Evolutionary conservation across 805 yeast species (phyloP).

Genomic region (Cyberlindnera petersonii): DNA sequence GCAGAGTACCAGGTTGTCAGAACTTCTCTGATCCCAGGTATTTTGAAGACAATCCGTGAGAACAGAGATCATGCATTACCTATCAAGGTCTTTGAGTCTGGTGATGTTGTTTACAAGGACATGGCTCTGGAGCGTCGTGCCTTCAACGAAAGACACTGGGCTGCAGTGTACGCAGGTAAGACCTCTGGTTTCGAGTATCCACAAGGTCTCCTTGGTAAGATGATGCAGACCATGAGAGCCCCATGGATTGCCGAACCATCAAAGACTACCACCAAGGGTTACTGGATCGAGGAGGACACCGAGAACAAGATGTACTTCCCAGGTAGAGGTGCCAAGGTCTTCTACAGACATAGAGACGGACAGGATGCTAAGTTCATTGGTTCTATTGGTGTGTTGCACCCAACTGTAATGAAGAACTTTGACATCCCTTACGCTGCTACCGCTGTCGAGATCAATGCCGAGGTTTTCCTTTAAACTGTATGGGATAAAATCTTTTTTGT

Average conservation of each 20-base stretch:
- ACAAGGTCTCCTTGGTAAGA: slow-evolving; percentile 90
- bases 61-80: slow-evolving; percentile 95
- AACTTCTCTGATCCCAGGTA: slow-evolving; percentile 90
- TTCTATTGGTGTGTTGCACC: slow-evolving; percentile 90
- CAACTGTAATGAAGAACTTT: slow-evolving; percentile 80
- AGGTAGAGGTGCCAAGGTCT: slow-evolving; percentile 92
- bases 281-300: slow-evolving; percentile 75
- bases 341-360: slow-evolving; percentile 62
- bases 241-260: slow-evolving; percentile 61
- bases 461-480: slow-evolving; percentile 79
- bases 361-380: slow-evolving; percentile 64
- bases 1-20: slow-evolving; percentile 96
- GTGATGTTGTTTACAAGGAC: slow-evolving; percentile 90
- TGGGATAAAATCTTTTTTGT: no score
- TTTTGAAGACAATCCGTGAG: slow-evolving; percentile 91
- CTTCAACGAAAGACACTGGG: slow-evolving; percentile 89
- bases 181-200: slow-evolving; percentile 91
- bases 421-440: slow-evolving; percentile 94
- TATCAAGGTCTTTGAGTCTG: slow-evolving; percentile 89
- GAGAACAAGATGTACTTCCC: slow-evolving; percentile 81
- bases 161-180: slow-evolving; percentile 91
- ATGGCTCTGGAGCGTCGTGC: slow-evolving; percentile 81
- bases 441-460: slow-evolving; percentile 84
- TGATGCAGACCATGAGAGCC: slow-evolving; percentile 94
- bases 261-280: slow-evolving; percentile 61